phyloP scores from a whole-genome alignment of 1,139 yeast genomes.

The Groenewaldozyma auringiensis region DNA sequence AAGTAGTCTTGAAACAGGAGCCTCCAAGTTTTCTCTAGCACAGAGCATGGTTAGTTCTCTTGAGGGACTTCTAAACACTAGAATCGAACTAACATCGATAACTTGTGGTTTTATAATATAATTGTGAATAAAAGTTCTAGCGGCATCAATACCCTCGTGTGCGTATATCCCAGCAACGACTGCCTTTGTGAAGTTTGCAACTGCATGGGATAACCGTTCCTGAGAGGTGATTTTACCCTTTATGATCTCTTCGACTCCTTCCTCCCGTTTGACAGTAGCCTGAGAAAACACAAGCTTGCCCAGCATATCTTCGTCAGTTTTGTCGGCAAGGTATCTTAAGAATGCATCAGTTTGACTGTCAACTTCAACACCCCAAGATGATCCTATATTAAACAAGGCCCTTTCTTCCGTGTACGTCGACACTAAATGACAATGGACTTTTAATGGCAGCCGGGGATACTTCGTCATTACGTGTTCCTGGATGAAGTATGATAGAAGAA shows the following conservation, averaged over 20 bases:
- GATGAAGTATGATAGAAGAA: conserved; percentile 65
- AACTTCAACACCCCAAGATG: conserved; percentile 78
- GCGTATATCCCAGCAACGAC: conserved; percentile 39
- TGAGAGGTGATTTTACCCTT: conserved; percentile 28
- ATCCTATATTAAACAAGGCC: conserved; percentile 57
- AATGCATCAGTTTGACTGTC: conserved; percentile 53
- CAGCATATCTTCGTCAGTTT: conserved; percentile 44
- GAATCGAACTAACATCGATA: conserved; percentile 62
- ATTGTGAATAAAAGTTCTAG: conserved; percentile 58
- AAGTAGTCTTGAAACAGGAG: conserved; percentile 73
- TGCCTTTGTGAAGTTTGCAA: conserved; percentile 47
- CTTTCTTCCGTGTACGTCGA: conserved; percentile 63
- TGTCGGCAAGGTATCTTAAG: conserved; percentile 62
- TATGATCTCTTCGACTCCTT: conserved; percentile 36
- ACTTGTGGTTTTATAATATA: conserved; percentile 69
- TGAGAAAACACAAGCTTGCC: conserved; percentile 30
- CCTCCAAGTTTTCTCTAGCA: conserved; percentile 64
- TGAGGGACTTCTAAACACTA: conserved; percentile 78
- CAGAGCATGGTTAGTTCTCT: conserved; percentile 75
- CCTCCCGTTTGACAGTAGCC: conserved; percentile 28
- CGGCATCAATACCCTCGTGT: conserved; percentile 47
- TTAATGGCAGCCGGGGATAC: conserved; percentile 85
- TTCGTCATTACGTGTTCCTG: conserved; percentile 63
- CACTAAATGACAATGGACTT: conserved; percentile 65
- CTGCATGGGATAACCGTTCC: conserved; percentile 33